Evolutionary conservation across 805 yeast genomes (phyloP), one percentile per base, ranked within the genome.

Genomic region (Wickerhamiella lipophila): DNA sequence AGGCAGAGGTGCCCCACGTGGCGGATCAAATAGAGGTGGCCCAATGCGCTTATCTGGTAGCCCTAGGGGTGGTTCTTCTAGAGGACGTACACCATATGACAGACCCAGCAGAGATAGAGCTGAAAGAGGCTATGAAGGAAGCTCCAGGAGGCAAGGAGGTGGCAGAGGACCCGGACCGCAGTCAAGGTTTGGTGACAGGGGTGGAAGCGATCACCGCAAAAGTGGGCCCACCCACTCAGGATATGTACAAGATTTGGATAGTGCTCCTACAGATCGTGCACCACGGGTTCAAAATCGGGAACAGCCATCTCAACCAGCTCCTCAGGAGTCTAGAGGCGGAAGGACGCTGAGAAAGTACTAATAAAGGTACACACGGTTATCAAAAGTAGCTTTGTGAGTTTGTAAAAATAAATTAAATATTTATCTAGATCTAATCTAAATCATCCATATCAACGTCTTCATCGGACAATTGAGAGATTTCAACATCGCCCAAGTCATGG

Each of bases 401-500:
- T n/a, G 12, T 29, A 3, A 15, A 32, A 32, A 32, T 15, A 5
- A 6, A 32, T 6, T 32, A 32, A 38, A 21, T 8, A 30, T 3
- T 19, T 22, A 22, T 25, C 6, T 6, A n/a, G 7, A 25, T 19
- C 19, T 45, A 45, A 39, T 61, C 62, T 27, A 58, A 50, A 23
- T 62, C 67, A 6, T 29, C 36, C 41, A 60, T 56, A 21, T 58
- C 64, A 52, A 60, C 57, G 19, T 59, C 62, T 25, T 60, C 60
- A 30, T 53, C 58, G 21, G 56, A 62, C 32, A 53, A 60, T 15
- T 60, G 68, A 25, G 56, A 58, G 16, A 56, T 64, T 41, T 65
- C 71, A 23, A 74, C 79, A 39, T 78, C 83, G 19, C 72, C 77
- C 47, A 77, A 68, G 51, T 81, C 87, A 59, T 92, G 97, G 67